Evolutionary conservation across 257 asterid species (phyloP).

Genomic region (Nicotiana tabacum): DNA sequence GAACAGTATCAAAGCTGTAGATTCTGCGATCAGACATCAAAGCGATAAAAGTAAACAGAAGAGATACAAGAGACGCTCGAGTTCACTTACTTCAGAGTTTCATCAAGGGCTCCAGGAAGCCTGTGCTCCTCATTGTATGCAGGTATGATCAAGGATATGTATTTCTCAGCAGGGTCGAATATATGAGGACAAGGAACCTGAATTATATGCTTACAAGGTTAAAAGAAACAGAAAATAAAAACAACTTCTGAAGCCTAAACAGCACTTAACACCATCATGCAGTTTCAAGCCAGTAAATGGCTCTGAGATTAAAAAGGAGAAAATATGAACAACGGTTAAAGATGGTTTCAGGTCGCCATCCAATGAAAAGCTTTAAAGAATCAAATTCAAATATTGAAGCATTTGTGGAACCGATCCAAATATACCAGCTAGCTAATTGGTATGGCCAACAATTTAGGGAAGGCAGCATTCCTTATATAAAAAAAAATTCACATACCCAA

Average conservation of each 20-base stretch:
- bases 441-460: background rate
- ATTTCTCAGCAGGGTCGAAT: slow-evolving; percentile 21
- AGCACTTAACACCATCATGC: background rate
- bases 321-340: background rate
- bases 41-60: background rate
- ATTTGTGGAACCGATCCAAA: background rate
- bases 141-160: slow-evolving; percentile 34
- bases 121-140: slow-evolving; percentile 92
- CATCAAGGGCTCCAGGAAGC: slow-evolving; percentile 89
- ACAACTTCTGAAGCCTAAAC: background rate
- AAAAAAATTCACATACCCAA: background rate
- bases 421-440: background rate
- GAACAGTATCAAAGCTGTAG: background rate
- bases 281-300: background rate
- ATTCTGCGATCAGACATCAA: background rate
- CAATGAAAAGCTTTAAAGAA: background rate
- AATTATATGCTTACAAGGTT: background rate
- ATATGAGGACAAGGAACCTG: slow-evolving; percentile 19
- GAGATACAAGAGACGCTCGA: background rate
- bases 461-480: background rate
- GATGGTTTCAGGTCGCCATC: background rate
- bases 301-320: background rate
- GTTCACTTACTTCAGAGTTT: slow-evolving; percentile 62
- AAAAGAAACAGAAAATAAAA: slow-evolving; percentile 22
- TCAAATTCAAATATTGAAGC: background rate